Conservation (phyloP, 106 monocot genomes). For the Chionographis japonica region DNA sequence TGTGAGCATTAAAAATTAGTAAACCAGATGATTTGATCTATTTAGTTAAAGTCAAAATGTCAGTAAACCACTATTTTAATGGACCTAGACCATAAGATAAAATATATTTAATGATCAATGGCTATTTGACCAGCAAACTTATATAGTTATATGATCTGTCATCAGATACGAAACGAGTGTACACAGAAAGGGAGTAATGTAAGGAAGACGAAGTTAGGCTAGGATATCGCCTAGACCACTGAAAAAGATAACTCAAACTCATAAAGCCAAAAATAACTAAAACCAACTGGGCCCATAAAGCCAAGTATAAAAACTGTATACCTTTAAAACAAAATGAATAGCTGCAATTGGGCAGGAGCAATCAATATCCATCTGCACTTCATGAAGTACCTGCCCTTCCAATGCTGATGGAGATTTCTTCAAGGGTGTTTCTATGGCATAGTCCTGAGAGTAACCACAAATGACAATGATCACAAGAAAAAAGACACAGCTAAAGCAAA, state of each 20-base stretch:
- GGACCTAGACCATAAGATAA: too few relatives aligned
- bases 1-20: too few relatives aligned
- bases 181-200: too few relatives aligned
- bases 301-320: constrained; percentile 16
- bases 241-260: not conserved
- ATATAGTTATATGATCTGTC: too few relatives aligned
- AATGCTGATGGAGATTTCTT: constrained; percentile 44
- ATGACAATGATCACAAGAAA: not conserved
- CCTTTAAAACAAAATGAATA: constrained; percentile 93
- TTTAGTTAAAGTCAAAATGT: too few relatives aligned
- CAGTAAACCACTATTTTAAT: too few relatives aligned
- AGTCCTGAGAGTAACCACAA: constrained; percentile 52
- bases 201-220: too few relatives aligned
- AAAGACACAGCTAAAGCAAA: not conserved
- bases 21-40: too few relatives aligned
- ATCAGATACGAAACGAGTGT: too few relatives aligned
- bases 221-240: too few relatives aligned
- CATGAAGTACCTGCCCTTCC: constrained; percentile 42
- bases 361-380: constrained; percentile 62
- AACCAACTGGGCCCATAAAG: not conserved
- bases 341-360: constrained; percentile 43
- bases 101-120: too few relatives aligned
- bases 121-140: too few relatives aligned
- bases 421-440: constrained; percentile 89
- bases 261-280: not conserved